Percentiles rank a stretch among this genome's conserved stretches.
Conservation (phyloP, 257 asterid species). For the Asclepias syriaca region DNA sequence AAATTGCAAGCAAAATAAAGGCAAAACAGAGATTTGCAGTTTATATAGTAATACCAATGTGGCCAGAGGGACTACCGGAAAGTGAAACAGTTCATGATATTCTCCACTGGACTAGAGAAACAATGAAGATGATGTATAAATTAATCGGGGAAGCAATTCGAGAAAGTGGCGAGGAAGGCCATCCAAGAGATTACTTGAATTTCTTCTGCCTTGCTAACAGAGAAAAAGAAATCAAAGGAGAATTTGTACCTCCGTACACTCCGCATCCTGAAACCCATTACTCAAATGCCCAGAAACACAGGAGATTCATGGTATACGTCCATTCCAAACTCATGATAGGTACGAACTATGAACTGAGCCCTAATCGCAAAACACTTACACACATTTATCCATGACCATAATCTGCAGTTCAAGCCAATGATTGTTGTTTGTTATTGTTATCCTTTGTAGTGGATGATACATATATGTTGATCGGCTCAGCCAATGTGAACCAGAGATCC, state of each 20-base stretch:
- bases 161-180: conserved; percentile 48
- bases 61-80: conserved; percentile 91
- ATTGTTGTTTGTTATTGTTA: neutral
- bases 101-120: conserved; percentile 73
- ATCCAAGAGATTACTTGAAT: conserved; percentile 74
- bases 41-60: conserved; percentile 77
- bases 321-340: conserved; percentile 97
- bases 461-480: conserved; percentile 75
- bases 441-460: conserved; percentile 64
- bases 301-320: conserved; percentile 92
- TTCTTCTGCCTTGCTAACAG: conserved; percentile 87
- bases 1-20: conserved; percentile 53
- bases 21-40: conserved; percentile 56
- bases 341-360: conserved; percentile 21
- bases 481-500: conserved; percentile 84
- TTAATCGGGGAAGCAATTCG: conserved; percentile 56
- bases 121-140: conserved; percentile 81
- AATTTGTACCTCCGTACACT: conserved; percentile 71
- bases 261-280: conserved; percentile 70
- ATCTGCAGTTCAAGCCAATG: neutral
- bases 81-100: conserved; percentile 77
- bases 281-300: conserved; percentile 62
- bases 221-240: conserved; percentile 65
- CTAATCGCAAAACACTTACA: neutral
- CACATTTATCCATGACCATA: neutral